These are phyloP conservation scores for Olyra latifolia DNA, from an alignment of 176 grass and related monocot genomes.

Conservation along the genomic window DNA sequence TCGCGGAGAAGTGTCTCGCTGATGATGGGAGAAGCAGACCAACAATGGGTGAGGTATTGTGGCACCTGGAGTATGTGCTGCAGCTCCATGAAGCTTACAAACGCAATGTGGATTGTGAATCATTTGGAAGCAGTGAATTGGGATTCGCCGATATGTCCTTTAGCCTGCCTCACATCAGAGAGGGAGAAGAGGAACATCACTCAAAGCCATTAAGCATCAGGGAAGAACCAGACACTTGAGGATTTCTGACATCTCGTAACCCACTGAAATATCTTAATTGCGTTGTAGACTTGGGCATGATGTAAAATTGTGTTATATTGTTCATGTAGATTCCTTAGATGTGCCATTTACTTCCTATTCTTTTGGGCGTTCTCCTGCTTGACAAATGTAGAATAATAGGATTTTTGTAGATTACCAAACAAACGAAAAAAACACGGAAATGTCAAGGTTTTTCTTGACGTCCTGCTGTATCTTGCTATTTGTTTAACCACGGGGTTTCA, in stretches of 20 bases:
- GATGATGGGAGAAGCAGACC: slow-evolving; percentile 84
- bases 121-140: slow-evolving; percentile 79
- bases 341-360: slow-evolving; percentile 31
- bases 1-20: slow-evolving; percentile 90
- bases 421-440: background rate
- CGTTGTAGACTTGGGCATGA: slow-evolving; percentile 10
- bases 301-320: slow-evolving; percentile 51
- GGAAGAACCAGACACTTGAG: slow-evolving; percentile 39
- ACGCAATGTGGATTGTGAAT: slow-evolving; percentile 62
- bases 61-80: slow-evolving; percentile 91
- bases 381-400: slow-evolving; percentile 61
- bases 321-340: slow-evolving; percentile 27
- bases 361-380: slow-evolving; percentile 32
- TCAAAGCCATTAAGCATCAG: slow-evolving; percentile 50
- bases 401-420: slow-evolving; percentile 47
- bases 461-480: slow-evolving; percentile 28
- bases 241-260: slow-evolving; percentile 24
- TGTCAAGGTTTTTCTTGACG: slow-evolving; percentile 47
- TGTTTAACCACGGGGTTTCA: slow-evolving; percentile 19
- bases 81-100: slow-evolving; percentile 92
- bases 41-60: slow-evolving; percentile 85
- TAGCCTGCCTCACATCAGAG: slow-evolving; percentile 67
- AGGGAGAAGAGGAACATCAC: slow-evolving; percentile 56
- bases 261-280: slow-evolving; percentile 28
- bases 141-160: slow-evolving; percentile 70